Conservation (phyloP, 371 early-diverging fungal species). For the Actinomortierella wolfii region DNA sequence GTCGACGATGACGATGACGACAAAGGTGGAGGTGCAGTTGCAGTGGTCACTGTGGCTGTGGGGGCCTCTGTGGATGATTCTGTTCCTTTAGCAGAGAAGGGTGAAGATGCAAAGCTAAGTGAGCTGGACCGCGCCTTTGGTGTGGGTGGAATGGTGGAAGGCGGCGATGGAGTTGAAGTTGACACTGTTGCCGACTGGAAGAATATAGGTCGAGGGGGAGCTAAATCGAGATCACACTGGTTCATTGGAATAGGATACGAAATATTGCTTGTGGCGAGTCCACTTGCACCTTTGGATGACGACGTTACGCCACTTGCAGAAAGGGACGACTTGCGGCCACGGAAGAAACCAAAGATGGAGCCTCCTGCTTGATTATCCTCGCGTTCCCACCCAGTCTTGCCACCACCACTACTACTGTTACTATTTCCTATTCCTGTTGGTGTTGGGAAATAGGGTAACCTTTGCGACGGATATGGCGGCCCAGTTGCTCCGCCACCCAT, state of each 20-base stretch:
- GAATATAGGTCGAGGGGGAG: not conserved
- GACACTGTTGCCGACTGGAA: not conserved
- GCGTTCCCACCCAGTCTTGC: constrained; percentile 27
- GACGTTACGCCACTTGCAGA: constrained; percentile 3
- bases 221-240: constrained; percentile 1
- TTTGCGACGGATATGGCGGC: not conserved
- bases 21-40: too few species aligned
- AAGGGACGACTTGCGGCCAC: constrained; percentile 16
- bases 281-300: not conserved
- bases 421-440: not conserved
- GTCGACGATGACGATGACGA: not conserved
- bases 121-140: too few species aligned
- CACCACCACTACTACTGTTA: not conserved
- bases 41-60: too few species aligned
- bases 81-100: too few species aligned
- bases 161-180: not conserved
- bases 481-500: too few species aligned
- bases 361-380: constrained; percentile 13
- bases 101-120: too few species aligned
- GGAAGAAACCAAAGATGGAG: constrained; percentile 31
- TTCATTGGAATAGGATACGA: not conserved
- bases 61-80: too few species aligned
- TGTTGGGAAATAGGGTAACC: not conserved
- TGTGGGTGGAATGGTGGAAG: too few species aligned
- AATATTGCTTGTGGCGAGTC: constrained; percentile 13